These are phyloP conservation scores for Paraconiothyrium sp. DNA, from an alignment of 2,329 filamentous ascomycete species.

Conservation along the genomic window DNA sequence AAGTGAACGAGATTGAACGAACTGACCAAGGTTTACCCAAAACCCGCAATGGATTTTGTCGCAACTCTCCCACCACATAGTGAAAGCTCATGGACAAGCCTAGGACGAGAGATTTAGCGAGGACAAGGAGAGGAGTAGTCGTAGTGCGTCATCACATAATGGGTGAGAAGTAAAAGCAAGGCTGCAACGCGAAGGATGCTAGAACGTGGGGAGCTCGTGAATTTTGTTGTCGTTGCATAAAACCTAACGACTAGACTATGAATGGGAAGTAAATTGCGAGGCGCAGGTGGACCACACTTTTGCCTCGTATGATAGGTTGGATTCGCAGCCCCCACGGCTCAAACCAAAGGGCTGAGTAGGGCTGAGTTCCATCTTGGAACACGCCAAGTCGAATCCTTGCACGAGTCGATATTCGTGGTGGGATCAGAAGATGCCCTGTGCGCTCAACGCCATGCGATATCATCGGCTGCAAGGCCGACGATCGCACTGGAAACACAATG, in stretches of 20 bases:
- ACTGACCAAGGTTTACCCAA: constrained; percentile 25
- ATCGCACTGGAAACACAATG: background rate
- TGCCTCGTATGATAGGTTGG: constrained; percentile 7
- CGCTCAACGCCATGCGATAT: background rate
- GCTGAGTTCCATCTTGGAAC: constrained; percentile 2
- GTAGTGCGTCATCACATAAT: constrained; percentile 3
- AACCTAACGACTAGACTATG: background rate
- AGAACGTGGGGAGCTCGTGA: background rate
- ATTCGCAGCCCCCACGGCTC: constrained; percentile 8
- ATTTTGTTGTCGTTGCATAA: background rate
- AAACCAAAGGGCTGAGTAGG: background rate
- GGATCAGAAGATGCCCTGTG: background rate
- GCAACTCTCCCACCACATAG: constrained; percentile 26
- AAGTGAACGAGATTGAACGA: constrained; percentile 12
- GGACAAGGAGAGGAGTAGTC: background rate
- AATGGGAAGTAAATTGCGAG: constrained; percentile 4
- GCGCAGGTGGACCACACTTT: background rate
- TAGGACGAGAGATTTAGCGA: constrained; percentile 1
- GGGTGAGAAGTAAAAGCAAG: background rate
- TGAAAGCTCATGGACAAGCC: background rate
- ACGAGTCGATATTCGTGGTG: background rate
- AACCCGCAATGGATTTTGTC: constrained; percentile 21
- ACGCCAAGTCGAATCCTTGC: background rate
- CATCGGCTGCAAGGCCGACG: background rate
- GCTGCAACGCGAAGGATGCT: constrained; percentile 1